Evolutionary conservation across 106 monocot species (phyloP), one percentile per base, ranked within the genome.

Genomic region (Agapanthus africanus): DNA sequence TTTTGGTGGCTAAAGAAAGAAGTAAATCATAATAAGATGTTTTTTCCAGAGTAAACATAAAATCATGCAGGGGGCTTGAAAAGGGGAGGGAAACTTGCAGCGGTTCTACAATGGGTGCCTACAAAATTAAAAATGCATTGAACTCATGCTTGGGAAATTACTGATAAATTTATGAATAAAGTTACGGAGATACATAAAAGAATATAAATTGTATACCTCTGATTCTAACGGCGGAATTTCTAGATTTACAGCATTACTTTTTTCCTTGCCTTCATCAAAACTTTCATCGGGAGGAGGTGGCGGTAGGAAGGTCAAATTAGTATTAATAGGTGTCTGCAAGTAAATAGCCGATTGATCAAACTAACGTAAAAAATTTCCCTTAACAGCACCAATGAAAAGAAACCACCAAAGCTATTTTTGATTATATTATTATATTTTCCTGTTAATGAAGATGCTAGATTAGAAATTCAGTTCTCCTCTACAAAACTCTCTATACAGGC

Each of bases 151-250:
- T 15, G 19, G 19, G 19, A 19, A 1, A 15, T 19, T 15, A 47
- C 46, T 19, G 13, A 19, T 15, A 47, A 15, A 15, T 47, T 9
- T n/a, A 22, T 22, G 21, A 6, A 57, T 10, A 9, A 36, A 63
- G 1, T 9, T 16, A 57, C 10, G 8, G 54, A 37, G 56, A 21
- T 23, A 33, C 47, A 51, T 11, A 26, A 14, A 50, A 35, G 65
- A 21, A 16, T 13, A 47, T 19, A 46, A 21, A 51, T 14, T 31
- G 10, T 23, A 30, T 70, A 71, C 77, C 60, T 69, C 42, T 14
- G 60, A 68, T 11, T 42, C 34, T 42, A 70, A 49, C 61, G 70
- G 61, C 14, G 77, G 71, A 36, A 37, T 31, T 42, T 74, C 69
- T 54, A 70, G 30, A 37, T 79, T 74, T 21, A 16, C 27, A 63